Percentiles rank a stretch among this genome's conserved stretches.
These are phyloP conservation scores for Lentinula lateritia DNA, from an alignment of 768 basidiomycete genomes.

Conservation along the genomic window DNA sequence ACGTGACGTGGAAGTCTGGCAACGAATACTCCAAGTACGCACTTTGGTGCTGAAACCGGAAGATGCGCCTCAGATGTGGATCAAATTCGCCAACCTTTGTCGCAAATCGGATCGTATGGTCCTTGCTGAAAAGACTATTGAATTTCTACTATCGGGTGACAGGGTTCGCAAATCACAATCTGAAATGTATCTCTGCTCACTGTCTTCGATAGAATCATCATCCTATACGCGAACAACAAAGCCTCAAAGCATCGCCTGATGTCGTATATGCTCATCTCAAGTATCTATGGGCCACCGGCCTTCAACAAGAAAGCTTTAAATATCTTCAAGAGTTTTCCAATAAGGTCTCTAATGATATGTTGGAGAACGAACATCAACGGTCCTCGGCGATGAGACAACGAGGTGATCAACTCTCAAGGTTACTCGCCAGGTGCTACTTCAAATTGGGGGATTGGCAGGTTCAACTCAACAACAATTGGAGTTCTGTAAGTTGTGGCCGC, in stretches of 20 bases:
- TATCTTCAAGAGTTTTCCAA: constrained; percentile 80
- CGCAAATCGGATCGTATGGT: constrained; percentile 91
- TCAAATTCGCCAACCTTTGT: constrained; percentile 97
- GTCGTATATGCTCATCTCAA: constrained; percentile 96
- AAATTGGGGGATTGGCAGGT: constrained; percentile 96
- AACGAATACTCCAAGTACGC: constrained; percentile 92
- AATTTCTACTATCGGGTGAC: constrained; percentile 79
- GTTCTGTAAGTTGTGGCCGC: constrained; percentile 43
- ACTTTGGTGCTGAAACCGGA: constrained; percentile 90
- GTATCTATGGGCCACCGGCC: constrained; percentile 89
- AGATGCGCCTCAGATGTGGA: constrained; percentile 97
- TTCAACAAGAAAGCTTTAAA: constrained; percentile 69
- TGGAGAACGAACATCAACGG: constrained; percentile 52
- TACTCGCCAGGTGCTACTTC: constrained; percentile 95
- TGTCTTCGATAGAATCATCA: constrained; percentile 31
- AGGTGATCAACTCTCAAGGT: constrained; percentile 62
- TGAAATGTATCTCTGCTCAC: background rate
- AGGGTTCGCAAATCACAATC: constrained; percentile 32
- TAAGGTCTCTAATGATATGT: constrained; percentile 70
- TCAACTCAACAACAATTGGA: constrained; percentile 76
- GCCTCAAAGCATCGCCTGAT: constrained; percentile 79
- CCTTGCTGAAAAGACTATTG: constrained; percentile 96
- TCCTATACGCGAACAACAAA: constrained; percentile 47
- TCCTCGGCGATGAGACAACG: constrained; percentile 52
- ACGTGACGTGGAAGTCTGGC: constrained; percentile 98